Evolutionary conservation across 164 flowering plant species (phyloP).

Genomic region (Houttuynia cordata): DNA sequence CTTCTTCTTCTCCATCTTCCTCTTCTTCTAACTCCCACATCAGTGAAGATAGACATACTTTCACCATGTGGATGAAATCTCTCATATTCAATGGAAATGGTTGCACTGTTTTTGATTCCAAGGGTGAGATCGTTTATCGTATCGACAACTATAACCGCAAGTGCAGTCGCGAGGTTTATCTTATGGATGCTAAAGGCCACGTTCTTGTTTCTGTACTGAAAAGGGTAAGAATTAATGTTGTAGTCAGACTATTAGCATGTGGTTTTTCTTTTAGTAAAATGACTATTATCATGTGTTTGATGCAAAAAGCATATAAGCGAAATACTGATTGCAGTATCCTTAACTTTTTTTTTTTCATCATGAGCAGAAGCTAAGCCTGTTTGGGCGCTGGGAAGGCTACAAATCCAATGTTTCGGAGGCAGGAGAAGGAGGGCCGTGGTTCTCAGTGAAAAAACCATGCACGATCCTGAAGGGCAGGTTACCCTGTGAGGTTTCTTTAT

Average conservation of each 20-base stretch:
- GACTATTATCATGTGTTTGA: neutral
- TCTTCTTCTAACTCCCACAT: slow-evolving; percentile 3
- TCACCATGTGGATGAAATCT: slow-evolving; percentile 41
- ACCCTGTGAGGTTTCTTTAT: slow-evolving; percentile 13
- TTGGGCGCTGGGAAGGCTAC: slow-evolving; percentile 35
- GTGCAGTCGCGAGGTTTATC: slow-evolving; percentile 18
- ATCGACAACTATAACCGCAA: slow-evolving; percentile 27
- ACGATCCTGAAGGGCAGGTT: slow-evolving; percentile 10
- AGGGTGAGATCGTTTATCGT: slow-evolving; percentile 27
- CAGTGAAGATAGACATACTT: slow-evolving; percentile 16
- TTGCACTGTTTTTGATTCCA: slow-evolving; percentile 28
- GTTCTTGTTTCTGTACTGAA: slow-evolving; percentile 19
- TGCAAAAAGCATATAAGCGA: neutral
- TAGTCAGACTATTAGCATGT: neutral
- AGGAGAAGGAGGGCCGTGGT: slow-evolving; percentile 19
- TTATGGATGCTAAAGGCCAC: slow-evolving; percentile 31
- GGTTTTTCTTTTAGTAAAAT: too few relatives aligned
- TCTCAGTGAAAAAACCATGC: slow-evolving; percentile 20
- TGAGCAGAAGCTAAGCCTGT: slow-evolving; percentile 17
- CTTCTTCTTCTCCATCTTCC: slow-evolving; percentile 5
- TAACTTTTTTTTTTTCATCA: neutral
- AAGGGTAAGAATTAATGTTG: slow-evolving; percentile 16
- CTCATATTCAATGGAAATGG: slow-evolving; percentile 23
- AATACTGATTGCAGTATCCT: neutral
- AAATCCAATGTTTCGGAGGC: slow-evolving; percentile 6